Evolutionary conservation across 2,329 filamentous ascomycete species (phyloP).

Genomic region (Colletotrichum gloeosporioides): DNA sequence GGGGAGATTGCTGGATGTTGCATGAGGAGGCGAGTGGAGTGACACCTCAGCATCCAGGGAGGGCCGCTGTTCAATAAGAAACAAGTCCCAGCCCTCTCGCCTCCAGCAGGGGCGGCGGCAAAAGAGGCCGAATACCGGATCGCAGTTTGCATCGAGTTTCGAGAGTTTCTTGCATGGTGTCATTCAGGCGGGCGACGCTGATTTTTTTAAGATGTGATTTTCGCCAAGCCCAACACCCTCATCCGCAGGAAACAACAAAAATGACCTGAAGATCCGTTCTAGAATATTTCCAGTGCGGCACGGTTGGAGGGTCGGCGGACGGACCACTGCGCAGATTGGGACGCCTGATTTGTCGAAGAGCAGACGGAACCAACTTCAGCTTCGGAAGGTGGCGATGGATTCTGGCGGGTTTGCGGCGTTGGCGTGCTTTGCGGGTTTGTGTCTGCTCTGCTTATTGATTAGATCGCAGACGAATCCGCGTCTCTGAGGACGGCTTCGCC

Average conservation of each 20-base stretch:
- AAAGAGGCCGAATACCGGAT: background rate
- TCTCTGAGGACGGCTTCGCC: background rate
- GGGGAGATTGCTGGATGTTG: constrained; percentile 8
- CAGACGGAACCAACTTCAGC: background rate
- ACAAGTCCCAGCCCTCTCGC: constrained; percentile 9
- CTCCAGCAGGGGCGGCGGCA: background rate
- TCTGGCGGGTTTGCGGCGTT: background rate
- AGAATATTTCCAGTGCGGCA: constrained; percentile 13
- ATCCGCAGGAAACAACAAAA: background rate
- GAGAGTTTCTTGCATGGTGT: background rate
- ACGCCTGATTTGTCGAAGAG: constrained; percentile 2
- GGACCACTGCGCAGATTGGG: background rate
- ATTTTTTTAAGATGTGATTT: background rate
- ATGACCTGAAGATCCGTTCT: constrained; percentile 6
- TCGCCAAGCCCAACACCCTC: background rate
- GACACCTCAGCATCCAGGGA: constrained; percentile 20
- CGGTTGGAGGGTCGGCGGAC: background rate
- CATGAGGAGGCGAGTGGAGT: constrained; percentile 16
- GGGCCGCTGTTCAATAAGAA: constrained; percentile 16
- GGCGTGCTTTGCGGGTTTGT: background rate
- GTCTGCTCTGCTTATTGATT: background rate
- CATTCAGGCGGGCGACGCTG: background rate
- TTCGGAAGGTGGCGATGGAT: constrained; percentile 3
- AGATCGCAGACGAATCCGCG: background rate
- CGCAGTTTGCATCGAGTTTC: background rate